Percentiles rank a stretch among this genome's conserved stretches.
These are phyloP conservation scores for Berberis vulgaris DNA, from an alignment of 164 flowering plant species.

Conservation along the genomic window DNA sequence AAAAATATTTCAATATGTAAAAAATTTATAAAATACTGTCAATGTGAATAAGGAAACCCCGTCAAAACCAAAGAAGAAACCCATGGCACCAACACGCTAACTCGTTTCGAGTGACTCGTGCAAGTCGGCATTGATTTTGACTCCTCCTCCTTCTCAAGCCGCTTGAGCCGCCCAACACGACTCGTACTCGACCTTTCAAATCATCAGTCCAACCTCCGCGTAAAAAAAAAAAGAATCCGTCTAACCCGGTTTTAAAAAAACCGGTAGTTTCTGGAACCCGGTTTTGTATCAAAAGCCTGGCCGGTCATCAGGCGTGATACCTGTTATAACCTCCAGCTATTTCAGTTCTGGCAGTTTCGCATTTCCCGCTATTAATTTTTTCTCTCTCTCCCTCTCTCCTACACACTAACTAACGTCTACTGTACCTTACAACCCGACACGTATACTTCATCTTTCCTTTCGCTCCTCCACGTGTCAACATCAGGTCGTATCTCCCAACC, in stretches of 20 bases:
- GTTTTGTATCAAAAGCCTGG: conserved; percentile 9
- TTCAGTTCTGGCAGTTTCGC: not conserved
- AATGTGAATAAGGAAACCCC: too few relatives aligned
- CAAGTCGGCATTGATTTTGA: too few relatives aligned
- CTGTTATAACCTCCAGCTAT: conserved; percentile 36
- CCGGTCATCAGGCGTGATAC: not conserved
- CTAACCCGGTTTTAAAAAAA: not conserved
- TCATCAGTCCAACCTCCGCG: conserved; percentile 51
- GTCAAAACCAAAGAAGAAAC: too few relatives aligned
- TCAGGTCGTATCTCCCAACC: not conserved
- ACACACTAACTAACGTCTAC: not conserved
- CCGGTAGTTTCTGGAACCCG: not conserved
- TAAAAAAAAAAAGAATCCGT: conserved; percentile 10
- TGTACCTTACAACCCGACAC: conserved; percentile 1
- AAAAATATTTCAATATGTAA: too few relatives aligned
- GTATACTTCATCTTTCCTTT: not conserved
- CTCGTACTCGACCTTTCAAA: conserved; percentile 10
- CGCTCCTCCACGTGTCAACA: conserved; percentile 18
- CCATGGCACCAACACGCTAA: too few relatives aligned
- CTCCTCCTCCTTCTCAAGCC: too few relatives aligned
- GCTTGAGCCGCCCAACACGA: too few relatives aligned
- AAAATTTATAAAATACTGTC: too few relatives aligned
- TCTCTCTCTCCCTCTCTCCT: conserved; percentile 15
- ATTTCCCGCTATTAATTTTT: conserved; percentile 5
- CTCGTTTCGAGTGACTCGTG: too few relatives aligned